Percentiles rank a stretch among this genome's conserved stretches.
Evolutionary conservation across 805 yeast species (phyloP).

Genomic region (Zygosaccharomyces kombuchaensis): DNA sequence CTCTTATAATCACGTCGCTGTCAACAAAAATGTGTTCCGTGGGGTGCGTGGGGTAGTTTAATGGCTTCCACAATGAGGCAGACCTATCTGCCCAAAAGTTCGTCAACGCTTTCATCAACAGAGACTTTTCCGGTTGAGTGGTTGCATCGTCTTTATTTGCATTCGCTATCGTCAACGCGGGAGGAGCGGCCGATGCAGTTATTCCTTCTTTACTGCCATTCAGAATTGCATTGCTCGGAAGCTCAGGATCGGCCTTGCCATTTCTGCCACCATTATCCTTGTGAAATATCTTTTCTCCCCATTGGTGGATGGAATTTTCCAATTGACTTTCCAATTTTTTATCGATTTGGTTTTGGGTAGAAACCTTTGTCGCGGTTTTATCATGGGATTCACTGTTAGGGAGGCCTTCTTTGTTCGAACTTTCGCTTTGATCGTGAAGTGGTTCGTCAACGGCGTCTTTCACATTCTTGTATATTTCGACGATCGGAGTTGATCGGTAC

Average conservation of each 20-base stretch:
- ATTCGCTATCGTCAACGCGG: constrained; percentile 19
- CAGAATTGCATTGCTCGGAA: constrained; percentile 9
- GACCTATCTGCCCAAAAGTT: constrained; percentile 98
- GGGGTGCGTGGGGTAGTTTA: constrained; percentile 71
- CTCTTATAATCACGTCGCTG: constrained; percentile 88
- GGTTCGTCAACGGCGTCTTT: constrained; percentile 77
- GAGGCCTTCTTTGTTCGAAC: constrained; percentile 14
- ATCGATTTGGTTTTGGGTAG: constrained; percentile 17
- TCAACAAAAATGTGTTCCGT: constrained; percentile 91
- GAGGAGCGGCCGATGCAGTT: constrained; percentile 20
- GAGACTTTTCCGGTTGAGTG: constrained; percentile 60
- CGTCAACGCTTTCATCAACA: constrained; percentile 76
- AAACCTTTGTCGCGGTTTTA: constrained; percentile 3
- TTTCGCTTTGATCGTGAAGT: constrained; percentile 29
- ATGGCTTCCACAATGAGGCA: constrained; percentile 90
- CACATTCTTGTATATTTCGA: constrained; percentile 82
- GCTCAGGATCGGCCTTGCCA: constrained; percentile 10
- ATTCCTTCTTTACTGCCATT: constrained; percentile 9
- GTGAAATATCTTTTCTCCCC: constrained; percentile 28
- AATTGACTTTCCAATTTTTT: constrained; percentile 28
- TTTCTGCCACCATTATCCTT: constrained; percentile 7
- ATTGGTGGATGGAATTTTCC: constrained; percentile 31
- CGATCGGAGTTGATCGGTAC: constrained; percentile 76
- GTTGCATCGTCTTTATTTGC: constrained; percentile 26
- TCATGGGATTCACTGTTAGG: constrained; percentile 4